A percentile compares a stretch with the other conserved stretches of the same genome.
Evolutionary conservation across 2,329 filamentous ascomycete species (phyloP).

Genomic region (Fusarium falciforme): DNA sequence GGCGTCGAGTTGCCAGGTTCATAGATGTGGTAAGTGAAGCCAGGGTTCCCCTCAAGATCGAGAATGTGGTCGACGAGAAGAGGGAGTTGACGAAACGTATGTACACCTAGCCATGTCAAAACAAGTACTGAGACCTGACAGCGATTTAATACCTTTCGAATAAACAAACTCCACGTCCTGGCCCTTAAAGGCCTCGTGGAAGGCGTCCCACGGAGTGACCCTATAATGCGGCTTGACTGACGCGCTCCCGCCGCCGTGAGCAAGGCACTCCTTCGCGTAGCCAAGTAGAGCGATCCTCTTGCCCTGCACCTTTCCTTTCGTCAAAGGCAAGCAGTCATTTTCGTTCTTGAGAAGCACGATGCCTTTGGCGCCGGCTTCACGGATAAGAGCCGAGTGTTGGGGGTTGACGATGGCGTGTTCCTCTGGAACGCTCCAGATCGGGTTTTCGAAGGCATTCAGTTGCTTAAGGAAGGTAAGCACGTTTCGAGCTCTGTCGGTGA

Average conservation of each 20-base stretch:
- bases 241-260: conserved; percentile 53
- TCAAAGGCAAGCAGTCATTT: conserved; percentile 66
- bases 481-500: conserved; percentile 45
- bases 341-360: conserved; percentile 74
- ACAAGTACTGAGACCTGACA: fast-evolving
- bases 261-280: conserved; percentile 48
- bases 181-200: conserved; percentile 40
- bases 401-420: conserved; percentile 46
- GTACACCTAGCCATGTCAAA: conserved; percentile 37
- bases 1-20: conserved; percentile 43
- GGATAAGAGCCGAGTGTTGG: conserved; percentile 46
- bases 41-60: conserved; percentile 47
- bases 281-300: conserved; percentile 50
- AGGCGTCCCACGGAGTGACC: conserved; percentile 49
- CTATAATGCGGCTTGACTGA: conserved; percentile 51
- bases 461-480: conserved; percentile 45
- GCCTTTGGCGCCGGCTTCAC: conserved; percentile 59
- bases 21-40: conserved; percentile 47
- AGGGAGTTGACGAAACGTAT: conserved; percentile 42
- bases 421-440: conserved; percentile 29
- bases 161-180: conserved; percentile 44
- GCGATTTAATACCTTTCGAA: conserved; percentile 36
- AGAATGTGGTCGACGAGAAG: conserved; percentile 40
- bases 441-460: conserved; percentile 45
- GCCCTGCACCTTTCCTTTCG: conserved; percentile 47